phyloP scores from a whole-genome alignment of 2,329 filamentous ascomycete genomes.

The Alternaria burnsii region DNA sequence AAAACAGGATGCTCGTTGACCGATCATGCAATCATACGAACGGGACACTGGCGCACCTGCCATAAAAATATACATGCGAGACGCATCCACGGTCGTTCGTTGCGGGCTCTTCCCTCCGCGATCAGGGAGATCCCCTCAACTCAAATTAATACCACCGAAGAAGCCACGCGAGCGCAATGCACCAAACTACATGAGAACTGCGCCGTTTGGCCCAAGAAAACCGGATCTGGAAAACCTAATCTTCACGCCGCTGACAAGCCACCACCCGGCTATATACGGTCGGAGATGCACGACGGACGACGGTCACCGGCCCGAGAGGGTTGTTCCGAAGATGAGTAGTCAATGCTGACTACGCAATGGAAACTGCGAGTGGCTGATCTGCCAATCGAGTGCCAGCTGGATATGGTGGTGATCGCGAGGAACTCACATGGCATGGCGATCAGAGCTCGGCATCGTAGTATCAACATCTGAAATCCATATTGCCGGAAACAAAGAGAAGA shows the following conservation, averaged over 20 bases:
- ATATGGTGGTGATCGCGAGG: neutral
- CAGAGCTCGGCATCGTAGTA: neutral
- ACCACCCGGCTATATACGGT: constrained; percentile 1
- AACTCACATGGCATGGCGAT: neutral
- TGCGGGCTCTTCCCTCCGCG: neutral
- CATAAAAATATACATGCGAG: neutral
- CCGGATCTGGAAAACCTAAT: neutral
- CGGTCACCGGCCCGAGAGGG: constrained; percentile 5
- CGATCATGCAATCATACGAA: neutral
- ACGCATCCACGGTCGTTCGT: neutral
- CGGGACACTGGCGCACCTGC: neutral
- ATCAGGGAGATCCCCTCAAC: neutral
- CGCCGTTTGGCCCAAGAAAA: constrained; percentile 2
- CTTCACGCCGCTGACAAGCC: neutral
- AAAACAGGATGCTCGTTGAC: neutral
- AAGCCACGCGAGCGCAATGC: neutral
- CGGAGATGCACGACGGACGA: neutral
- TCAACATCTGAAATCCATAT: neutral
- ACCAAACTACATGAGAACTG: constrained; percentile 5
- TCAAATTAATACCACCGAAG: neutral
- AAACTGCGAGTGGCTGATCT: neutral
- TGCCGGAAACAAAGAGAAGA: neutral
- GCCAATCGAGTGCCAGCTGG: neutral
- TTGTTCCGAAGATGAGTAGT: neutral
- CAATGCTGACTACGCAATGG: neutral